A percentile compares a stretch with the other conserved stretches of the same genome.
These are phyloP conservation scores for Arabis alpina DNA, from an alignment of 345 rosid genomes.

Conservation along the genomic window DNA sequence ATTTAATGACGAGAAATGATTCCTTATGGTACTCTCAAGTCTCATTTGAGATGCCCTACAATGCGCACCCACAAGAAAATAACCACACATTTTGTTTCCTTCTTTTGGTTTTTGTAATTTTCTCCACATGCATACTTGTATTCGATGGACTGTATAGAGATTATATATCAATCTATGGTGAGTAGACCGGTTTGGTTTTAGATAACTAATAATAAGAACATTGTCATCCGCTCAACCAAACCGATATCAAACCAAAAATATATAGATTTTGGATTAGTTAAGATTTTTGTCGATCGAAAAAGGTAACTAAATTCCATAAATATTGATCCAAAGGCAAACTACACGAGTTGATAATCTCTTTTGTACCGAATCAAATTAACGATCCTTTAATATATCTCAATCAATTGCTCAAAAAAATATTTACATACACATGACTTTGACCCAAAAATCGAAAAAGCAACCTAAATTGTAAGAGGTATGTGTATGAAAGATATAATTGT, in stretches of 20 bases:
- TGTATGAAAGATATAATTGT: no score
- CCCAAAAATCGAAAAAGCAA: no score
- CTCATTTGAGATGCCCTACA: slow-evolving; percentile 27
- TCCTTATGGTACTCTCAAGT: slow-evolving; percentile 21
- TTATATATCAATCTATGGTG: not conserved
- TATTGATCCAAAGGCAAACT: no score
- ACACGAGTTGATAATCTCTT: no score
- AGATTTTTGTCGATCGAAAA: not conserved
- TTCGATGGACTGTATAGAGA: not conserved
- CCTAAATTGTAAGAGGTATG: no score
- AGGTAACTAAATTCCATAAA: not conserved
- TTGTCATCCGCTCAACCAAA: not conserved
- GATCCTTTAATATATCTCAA: no score
- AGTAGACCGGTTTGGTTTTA: not conserved
- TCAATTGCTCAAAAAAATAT: no score
- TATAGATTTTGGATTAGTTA: not conserved
- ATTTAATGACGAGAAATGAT: slow-evolving; percentile 24
- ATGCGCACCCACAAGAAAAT: slow-evolving; percentile 18
- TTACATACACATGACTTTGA: no score
- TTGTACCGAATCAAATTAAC: no score
- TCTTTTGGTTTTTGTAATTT: slow-evolving; percentile 14
- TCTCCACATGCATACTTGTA: slow-evolving; percentile 27
- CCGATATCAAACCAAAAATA: not conserved
- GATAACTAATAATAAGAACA: not conserved
- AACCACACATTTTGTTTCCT: slow-evolving; percentile 4